Evolutionary conservation across 306 rosid species (phyloP), one percentile per base, ranked within the genome.

Genomic region (Quercus dentata): DNA sequence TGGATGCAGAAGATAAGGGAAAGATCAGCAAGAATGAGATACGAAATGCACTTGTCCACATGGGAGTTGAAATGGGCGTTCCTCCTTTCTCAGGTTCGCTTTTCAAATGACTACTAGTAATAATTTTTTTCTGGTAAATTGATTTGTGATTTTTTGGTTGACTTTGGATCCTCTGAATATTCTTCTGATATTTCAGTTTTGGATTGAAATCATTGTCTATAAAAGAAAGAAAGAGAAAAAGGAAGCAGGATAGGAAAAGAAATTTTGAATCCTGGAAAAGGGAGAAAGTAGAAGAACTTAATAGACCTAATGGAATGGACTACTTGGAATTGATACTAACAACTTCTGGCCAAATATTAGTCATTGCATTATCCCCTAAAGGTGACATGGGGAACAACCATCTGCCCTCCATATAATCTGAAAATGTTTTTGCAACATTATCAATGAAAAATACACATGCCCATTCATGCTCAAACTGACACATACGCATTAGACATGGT

Each of bases 11-110:
- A 86, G 99, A 95, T 73, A 87, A 84, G 84, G 99, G 98, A 83
- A 95, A 95, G 87, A 89, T 95, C 85, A 76, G 79, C 71, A 93
- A 88, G 94, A 86, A 84, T 55, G 89, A 89, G 84, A 88, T 93
- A 80, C 80, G 51, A 72, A 91, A 88, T 82, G 98, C 98, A 69
- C 93, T 95, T 58, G 84, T 76, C 74, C 89, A 84, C 46, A 93
- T 95, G 99, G 99, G 96, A 74, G 89, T 78, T 56, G 98, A 95
- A 74, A 93, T 90, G 99, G 99, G 99, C 13, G 94, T 95, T 87
- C 99, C 99, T 79, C 87, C 99, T 13, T 71, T 88, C 85, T 89
- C 97, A 93, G 99, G 97, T 95, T 85, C 35, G 38, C 73, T 74
- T 70, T 64, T 31, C 11, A 18, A 15, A 4, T 59, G 19, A 64